Conservation (phyloP, 2,329 filamentous ascomycete species). For the Penicillium freii region DNA sequence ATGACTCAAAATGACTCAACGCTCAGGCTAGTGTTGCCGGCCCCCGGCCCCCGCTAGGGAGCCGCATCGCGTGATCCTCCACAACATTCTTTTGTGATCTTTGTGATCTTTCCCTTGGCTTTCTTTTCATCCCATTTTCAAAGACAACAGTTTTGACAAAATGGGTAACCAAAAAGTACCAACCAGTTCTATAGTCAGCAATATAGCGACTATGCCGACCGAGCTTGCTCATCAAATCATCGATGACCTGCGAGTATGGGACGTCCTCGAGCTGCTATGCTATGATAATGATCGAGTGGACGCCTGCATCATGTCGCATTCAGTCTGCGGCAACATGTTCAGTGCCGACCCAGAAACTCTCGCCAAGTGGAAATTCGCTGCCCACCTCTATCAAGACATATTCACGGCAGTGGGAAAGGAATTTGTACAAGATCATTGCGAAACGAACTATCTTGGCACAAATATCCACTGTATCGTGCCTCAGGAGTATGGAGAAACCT, state of each 20-base stretch:
- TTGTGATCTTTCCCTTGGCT: background rate
- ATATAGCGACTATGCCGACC: constrained; percentile 12
- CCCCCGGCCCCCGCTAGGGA: background rate
- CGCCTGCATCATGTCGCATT: constrained; percentile 9
- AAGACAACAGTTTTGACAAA: background rate
- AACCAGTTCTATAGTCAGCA: background rate
- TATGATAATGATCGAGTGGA: constrained; percentile 10
- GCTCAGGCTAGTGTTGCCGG: background rate
- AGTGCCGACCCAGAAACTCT: background rate
- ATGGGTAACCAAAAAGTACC: background rate
- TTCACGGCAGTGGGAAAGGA: background rate
- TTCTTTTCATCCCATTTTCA: background rate
- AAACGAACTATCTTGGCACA: background rate
- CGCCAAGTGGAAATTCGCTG: background rate
- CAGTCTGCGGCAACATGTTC: constrained; percentile 4
- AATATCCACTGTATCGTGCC: background rate
- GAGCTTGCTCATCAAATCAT: constrained; percentile 24
- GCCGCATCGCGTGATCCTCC: background rate
- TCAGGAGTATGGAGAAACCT: background rate
- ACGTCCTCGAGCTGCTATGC: constrained; percentile 16
- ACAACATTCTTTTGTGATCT: background rate
- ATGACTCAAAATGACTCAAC: background rate
- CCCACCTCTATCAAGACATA: background rate
- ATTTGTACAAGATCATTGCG: background rate
- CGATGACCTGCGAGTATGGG: constrained; percentile 21